Base-by-base conservation (phyloP, 176 grass and related monocot genomes). In the Calamus simplicifolius region DNA sequence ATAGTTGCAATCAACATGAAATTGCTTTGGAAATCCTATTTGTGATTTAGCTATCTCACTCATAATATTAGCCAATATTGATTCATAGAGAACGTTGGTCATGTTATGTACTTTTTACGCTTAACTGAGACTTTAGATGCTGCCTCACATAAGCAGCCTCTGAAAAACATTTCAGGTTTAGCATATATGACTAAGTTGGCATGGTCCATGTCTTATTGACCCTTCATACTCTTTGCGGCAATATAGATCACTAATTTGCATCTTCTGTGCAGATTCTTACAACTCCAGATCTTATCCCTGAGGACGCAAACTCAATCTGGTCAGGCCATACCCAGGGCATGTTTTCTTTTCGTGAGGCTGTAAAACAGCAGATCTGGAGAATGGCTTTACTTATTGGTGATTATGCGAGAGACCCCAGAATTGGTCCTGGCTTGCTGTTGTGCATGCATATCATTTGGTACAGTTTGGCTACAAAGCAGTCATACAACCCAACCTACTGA, bases 351-450 rank as follows among this genome's bases (percentile, higher is more conserved):
- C 62, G 80, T 10, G 81, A 29, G 43, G 71, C 54, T 68, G 52
- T 97, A 70, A 77, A 74, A 68, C 49, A 75, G 16, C 82, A 25
- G 67, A n/a, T 81, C 8, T 30, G 76, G 29, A 88, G 52, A 57
- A 63, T 69, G 63, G 56, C 59, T 61, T 75, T 77, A 50, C 73
- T 61, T 75, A 48, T 72, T 8, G 55, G 29, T 63, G 92, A 97
- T 80, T 97, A 88, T 74, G 31, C 75, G 16, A 72, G 71, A 27
- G 87, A 91, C 62, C 80, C 87, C 56, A 81, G 84, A 69, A 31
- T 97, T 57, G 92, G 92, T 62, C 79, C 92, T 43, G 29, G 50
- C 72, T 85, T 97, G 75, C 87, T 97, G 50, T 64, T 97, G 65
- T 57, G 92, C 84, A 52, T 97, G 92, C 64, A 72, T 97, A 69